Percentiles rank a stretch among this genome's conserved stretches.
These are phyloP conservation scores for Prunus yedoensis DNA, from an alignment of 331 rosid species.

Conservation along the genomic window DNA sequence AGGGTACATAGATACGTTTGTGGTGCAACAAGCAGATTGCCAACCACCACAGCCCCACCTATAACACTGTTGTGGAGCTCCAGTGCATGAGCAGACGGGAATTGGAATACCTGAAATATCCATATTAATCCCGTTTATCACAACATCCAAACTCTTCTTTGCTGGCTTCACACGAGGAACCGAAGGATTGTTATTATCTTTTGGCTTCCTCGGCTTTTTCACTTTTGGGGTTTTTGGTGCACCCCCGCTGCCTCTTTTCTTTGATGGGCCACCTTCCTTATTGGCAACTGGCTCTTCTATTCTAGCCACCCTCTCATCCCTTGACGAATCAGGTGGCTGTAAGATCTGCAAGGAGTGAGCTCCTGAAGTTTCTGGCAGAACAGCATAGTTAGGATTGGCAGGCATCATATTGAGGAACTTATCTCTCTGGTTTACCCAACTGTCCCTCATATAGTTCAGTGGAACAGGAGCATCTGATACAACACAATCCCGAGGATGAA, in stretches of 20 bases:
- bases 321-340: slow-evolving; percentile 51
- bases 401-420: slow-evolving; percentile 72
- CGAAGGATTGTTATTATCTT: slow-evolving; percentile 45
- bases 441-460: slow-evolving; percentile 65
- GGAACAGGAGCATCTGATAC: slow-evolving; percentile 56
- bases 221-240: slow-evolving; percentile 60
- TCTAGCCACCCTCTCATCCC: slow-evolving; percentile 55
- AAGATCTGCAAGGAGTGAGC: slow-evolving; percentile 57
- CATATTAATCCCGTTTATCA: slow-evolving; percentile 83
- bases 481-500: slow-evolving; percentile 64
- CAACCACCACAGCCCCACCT: slow-evolving; percentile 99
- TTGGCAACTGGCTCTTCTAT: slow-evolving; percentile 53
- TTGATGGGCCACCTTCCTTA: slow-evolving; percentile 57
- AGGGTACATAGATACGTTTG: slow-evolving; percentile 81
- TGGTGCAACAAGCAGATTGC: slow-evolving; percentile 99
- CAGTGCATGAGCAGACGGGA: slow-evolving; percentile 94
- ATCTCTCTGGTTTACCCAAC: slow-evolving; percentile 73
- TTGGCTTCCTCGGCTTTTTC: slow-evolving; percentile 72
- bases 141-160: slow-evolving; percentile 74
- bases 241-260: slow-evolving; percentile 60
- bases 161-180: slow-evolving; percentile 66
- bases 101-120: slow-evolving; percentile 86
- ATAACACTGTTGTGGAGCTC: slow-evolving; percentile 85
- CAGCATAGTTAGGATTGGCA: slow-evolving; percentile 53
- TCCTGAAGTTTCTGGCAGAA: slow-evolving; percentile 66